Base-by-base conservation (phyloP, 257 asterid species). In the Linaria vulgaris region DNA sequence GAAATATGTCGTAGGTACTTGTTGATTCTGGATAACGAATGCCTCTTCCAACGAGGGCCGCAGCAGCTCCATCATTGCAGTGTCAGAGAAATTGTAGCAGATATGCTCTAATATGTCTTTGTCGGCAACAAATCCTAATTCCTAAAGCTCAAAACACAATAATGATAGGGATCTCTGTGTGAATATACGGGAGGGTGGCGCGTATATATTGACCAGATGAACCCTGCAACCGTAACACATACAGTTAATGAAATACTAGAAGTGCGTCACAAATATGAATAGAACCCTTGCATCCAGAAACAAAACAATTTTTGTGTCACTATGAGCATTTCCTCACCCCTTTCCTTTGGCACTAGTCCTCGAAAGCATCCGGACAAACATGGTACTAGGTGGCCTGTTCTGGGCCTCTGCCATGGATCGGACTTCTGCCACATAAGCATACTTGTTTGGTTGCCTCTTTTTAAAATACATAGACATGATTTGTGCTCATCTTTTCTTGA, bases 401-500 rank as follows among this genome's bases (percentile, higher is more conserved):
- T 87, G 99, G 59, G 90, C 61, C 76, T 94, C 99, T 17, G 96
- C 97, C 99, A 94, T 89, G 65, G 99, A 94, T 69, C 96, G 82
- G 51, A 92, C 97, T 80, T 92, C 97, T 20, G 82, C 96, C 70
- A 85, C 95, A 25, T 74, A 94, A 11, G 97, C 97, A 85, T 94
- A 94, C 84, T 94, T 94, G 85, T 94, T 94, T 16, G 99, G 99
- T 71, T 94, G 99, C 81, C 97, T 85, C 83, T 87, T 94, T 74
- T 94, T 94, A 54, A n/a, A 90, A 94, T 12, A 94, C 99, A 63
- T 94, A 94, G 25, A 94, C 99, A 61, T 94, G 99, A 76, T 94
- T 94, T 24, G 99, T 94, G 78, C 97, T 94, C 99, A 94, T 94
- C 81, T 94, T 94, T 84, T 94, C 99, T 85, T 94, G 99, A 64